Evolutionary conservation across 495 filamentous ascomycete species (phyloP), one percentile per base, ranked within the genome.

Genomic region (Hyaloscypha bicolor): DNA sequence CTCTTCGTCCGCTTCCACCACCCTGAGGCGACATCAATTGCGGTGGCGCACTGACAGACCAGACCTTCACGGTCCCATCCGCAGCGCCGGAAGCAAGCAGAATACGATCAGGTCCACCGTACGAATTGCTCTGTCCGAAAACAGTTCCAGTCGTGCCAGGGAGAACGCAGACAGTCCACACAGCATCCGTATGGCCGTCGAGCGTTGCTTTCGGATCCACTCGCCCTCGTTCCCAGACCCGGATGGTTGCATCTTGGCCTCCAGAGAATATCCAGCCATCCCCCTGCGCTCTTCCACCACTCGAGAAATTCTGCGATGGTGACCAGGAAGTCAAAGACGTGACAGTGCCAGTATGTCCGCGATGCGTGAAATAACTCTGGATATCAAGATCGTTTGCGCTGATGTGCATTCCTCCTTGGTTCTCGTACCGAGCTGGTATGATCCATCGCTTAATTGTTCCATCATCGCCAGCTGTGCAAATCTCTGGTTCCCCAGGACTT

Each of bases 261-360:
- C 96, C 95, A 21, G 94, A 97, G 77, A 99, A 98, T 45, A 99
- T 90, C 95, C 96, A 98, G 6, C 96, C 96, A 69, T 97, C 94
- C 22, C 93, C 93, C 63, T 89, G 82, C 1, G 88, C 90, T 63
- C 93, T 87, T 9, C 93, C 94, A 22, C 93, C 93, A 33, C 92
- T 96, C 9, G 90, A 91, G 76, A 96, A 95, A 71, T 91, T 91
- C 52, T 92, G 89, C 6, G 89, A 86, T 4, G 92, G 86, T 2
- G 93, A 92, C 81, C 91, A 97, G 3, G 95, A 90, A 3, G 96
- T 89, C 11, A 99, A 79, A 9, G 86, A 92, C 58, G 94, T 91
- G 11, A 99, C 93, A n/a, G 93, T 86, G 11, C 95, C 94, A 25
- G 85, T 86, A 74, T 99, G 95, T 30, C 95, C 95, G 57, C 95